These are phyloP conservation scores for Prunus campanulata DNA, from an alignment of 306 rosid genomes.

Conservation along the genomic window DNA sequence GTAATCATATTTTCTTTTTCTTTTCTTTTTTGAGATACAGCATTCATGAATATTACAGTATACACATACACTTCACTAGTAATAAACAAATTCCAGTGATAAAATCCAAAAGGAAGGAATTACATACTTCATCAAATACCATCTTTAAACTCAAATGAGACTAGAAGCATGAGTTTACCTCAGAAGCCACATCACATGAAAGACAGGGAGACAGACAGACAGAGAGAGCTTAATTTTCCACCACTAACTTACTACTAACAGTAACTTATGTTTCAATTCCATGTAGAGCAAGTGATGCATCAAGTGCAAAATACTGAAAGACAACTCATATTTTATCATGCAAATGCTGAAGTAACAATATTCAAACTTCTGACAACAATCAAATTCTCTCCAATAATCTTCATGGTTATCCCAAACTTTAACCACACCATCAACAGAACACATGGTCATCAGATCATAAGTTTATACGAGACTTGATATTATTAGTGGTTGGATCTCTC, in stretches of 20 bases:
- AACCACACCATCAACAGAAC: not conserved
- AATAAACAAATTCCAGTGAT: not conserved
- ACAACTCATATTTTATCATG: not conserved
- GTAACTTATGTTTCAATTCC: not conserved
- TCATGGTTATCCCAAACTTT: not conserved
- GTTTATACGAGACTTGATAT: not conserved
- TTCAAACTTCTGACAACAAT: not conserved
- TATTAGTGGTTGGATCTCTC: slow-evolving; percentile 25
- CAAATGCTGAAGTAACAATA: not conserved
- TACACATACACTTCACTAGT: too few relatives aligned
- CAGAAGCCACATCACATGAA: not conserved
- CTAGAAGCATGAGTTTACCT: not conserved
- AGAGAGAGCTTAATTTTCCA: not conserved
- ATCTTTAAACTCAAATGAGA: not conserved
- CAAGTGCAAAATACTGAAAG: not conserved
- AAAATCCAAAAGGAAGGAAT: not conserved
- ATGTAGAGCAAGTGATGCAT: not conserved
- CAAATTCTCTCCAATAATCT: not conserved
- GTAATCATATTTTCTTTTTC: too few relatives aligned
- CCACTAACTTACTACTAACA: not conserved
- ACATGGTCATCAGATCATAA: not conserved
- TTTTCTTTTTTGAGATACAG: too few relatives aligned
- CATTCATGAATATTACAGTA: too few relatives aligned
- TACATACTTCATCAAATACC: not conserved
- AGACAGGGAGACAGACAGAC: too few relatives aligned